Evolutionary conservation across 176 grass and related monocot genomes (phyloP).

Genomic region (Lolium perenne): DNA sequence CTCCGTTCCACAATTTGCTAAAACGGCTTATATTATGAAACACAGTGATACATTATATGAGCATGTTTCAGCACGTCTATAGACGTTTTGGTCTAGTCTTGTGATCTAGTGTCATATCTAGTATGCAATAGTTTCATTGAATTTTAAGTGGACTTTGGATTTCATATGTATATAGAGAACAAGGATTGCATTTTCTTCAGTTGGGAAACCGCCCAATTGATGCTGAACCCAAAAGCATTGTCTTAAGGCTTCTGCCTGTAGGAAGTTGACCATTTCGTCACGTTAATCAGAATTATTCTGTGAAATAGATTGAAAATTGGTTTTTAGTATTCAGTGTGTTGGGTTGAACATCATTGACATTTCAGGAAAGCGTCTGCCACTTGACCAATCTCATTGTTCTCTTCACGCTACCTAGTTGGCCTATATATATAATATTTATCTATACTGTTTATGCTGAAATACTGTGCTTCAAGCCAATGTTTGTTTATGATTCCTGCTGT

Average conservation of each 20-base stretch:
- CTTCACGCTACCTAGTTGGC: conserved; percentile 17
- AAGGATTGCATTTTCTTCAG: neutral
- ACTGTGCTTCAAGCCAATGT: neutral
- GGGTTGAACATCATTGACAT: neutral
- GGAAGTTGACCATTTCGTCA: neutral
- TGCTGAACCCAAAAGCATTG: neutral
- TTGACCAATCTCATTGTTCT: neutral
- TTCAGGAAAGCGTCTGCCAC: neutral
- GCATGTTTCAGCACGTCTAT: neutral
- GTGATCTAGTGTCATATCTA: neutral
- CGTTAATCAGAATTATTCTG: neutral
- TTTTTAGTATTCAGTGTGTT: neutral
- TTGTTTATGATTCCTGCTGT: neutral
- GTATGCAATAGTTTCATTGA: neutral
- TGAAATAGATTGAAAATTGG: neutral
- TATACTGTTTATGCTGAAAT: neutral
- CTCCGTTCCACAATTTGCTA: no score
- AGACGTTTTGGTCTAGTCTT: neutral
- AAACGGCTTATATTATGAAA: no score
- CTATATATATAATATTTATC: conserved; percentile 1
- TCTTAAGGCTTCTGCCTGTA: neutral
- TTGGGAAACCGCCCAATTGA: neutral
- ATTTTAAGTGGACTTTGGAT: neutral
- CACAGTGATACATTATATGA: no score
- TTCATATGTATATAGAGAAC: neutral